These are phyloP conservation scores for Pseudohyphozyma bogoriensis DNA, from an alignment of 768 basidiomycete genomes.

Conservation along the genomic window DNA sequence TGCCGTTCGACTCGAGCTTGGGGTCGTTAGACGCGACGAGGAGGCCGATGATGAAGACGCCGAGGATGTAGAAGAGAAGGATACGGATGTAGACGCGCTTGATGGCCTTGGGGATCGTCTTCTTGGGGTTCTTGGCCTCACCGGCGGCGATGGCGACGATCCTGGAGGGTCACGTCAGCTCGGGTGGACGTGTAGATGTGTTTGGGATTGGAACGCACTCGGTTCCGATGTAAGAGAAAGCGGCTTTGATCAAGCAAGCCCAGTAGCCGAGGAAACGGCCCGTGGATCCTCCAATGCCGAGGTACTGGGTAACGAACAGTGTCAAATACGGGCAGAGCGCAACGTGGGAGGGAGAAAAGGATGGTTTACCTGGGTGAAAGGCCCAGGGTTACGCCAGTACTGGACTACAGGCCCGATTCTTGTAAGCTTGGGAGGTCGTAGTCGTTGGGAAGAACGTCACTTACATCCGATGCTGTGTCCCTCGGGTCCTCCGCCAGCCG, in stretches of 20 bases:
- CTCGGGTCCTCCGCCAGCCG: conserved; percentile 33
- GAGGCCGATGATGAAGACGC: conserved; percentile 39
- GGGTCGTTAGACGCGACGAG: conserved; percentile 37
- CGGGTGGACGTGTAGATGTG: background rate
- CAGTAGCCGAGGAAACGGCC: conserved; percentile 70
- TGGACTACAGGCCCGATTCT: conserved; percentile 35
- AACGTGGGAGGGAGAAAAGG: conserved; percentile 58
- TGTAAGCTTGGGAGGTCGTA: background rate
- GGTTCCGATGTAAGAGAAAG: conserved; percentile 51
- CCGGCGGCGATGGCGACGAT: conserved; percentile 44
- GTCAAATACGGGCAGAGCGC: conserved; percentile 43
- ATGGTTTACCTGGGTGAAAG: conserved; percentile 64
- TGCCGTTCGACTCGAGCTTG: conserved; percentile 13
- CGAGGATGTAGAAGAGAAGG: conserved; percentile 53
- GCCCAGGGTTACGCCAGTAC: conserved; percentile 57
- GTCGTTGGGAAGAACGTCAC: too few relatives aligned
- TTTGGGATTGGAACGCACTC: background rate
- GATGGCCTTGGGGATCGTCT: conserved; percentile 57
- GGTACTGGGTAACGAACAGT: conserved; percentile 1
- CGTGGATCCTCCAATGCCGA: background rate
- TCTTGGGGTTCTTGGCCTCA: conserved; percentile 45
- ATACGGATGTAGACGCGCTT: conserved; percentile 60
- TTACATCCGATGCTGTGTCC: conserved; percentile 36
- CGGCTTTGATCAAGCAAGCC: conserved; percentile 46
- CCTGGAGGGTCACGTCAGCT: conserved; percentile 17